Percentiles rank a stretch among this genome's conserved stretches.
phyloP scores from a whole-genome alignment of 805 yeast genomes.

The Priceomyces haplophilus region DNA sequence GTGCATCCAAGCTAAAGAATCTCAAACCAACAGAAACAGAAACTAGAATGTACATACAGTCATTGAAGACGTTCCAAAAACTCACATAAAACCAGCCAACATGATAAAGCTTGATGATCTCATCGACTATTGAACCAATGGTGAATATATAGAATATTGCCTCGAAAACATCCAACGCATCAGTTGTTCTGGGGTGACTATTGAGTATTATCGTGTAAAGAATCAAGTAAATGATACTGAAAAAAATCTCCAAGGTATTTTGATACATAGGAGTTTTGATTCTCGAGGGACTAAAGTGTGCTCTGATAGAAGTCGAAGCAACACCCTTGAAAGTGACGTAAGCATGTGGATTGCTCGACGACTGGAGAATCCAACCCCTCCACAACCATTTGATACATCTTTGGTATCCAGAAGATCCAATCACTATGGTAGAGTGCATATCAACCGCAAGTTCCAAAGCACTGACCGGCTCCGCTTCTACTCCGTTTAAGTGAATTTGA shows the following conservation, averaged over 20 bases:
- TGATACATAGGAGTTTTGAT: constrained; percentile 84
- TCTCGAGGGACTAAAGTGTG: constrained; percentile 79
- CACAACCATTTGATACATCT: constrained; percentile 86
- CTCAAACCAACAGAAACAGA: constrained; percentile 54
- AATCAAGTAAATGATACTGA: constrained; percentile 60
- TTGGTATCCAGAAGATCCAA: constrained; percentile 80
- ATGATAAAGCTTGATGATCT: constrained; percentile 65
- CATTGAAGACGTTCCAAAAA: constrained; percentile 79
- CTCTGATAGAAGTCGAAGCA: constrained; percentile 48
- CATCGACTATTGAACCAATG: constrained; percentile 64
- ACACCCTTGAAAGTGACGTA: constrained; percentile 64
- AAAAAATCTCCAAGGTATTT: constrained; percentile 63
- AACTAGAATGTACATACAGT: constrained; percentile 58
- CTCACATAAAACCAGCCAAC: constrained; percentile 71
- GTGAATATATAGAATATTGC: constrained; percentile 62
- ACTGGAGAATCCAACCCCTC: constrained; percentile 90
- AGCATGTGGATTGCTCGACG: constrained; percentile 62
- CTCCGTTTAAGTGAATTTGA: constrained; percentile 59
- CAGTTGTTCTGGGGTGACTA: constrained; percentile 42
- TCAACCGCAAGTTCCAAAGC: constrained; percentile 86
- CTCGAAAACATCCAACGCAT: constrained; percentile 46
- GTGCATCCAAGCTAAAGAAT: constrained; percentile 33
- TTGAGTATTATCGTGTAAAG: constrained; percentile 66
- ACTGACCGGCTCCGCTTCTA: constrained; percentile 61
- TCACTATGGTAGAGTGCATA: constrained; percentile 72